These are phyloP conservation scores for Porodaedalea pini DNA, from an alignment of 1,284 basidiomycete genomes.

Conservation along the genomic window DNA sequence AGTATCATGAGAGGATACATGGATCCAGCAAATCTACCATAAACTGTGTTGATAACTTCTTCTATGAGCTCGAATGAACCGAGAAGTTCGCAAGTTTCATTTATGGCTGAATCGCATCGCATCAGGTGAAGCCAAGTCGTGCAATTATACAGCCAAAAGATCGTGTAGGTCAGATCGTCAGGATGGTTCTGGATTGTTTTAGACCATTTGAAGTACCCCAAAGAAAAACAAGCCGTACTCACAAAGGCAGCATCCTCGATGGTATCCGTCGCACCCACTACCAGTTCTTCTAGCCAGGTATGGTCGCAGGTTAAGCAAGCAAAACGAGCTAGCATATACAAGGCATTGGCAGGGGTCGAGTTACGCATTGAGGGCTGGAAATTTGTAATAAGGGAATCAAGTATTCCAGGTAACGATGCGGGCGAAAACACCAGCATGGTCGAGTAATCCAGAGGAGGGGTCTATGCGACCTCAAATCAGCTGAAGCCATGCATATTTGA, in stretches of 20 bases:
- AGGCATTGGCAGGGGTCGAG: slow-evolving; percentile 75
- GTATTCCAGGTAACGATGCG: slow-evolving; percentile 68
- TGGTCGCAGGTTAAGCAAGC: slow-evolving; percentile 83
- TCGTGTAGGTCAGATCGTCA: slow-evolving; percentile 81
- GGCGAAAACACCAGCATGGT: slow-evolving; percentile 92
- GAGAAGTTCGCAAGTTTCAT: slow-evolving; percentile 72
- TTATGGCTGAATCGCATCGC: slow-evolving; percentile 76
- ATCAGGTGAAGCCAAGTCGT: slow-evolving; percentile 88
- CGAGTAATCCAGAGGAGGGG: slow-evolving; percentile 66
- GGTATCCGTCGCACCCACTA: slow-evolving; percentile 85
- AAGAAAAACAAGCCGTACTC: slow-evolving; percentile 34
- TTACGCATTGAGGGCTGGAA: slow-evolving; percentile 65
- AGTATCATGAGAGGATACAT: neutral
- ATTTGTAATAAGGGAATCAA: slow-evolving; percentile 77
- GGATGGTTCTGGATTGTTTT: slow-evolving; percentile 55
- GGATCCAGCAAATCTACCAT: slow-evolving; percentile 51
- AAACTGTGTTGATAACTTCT: slow-evolving; percentile 92
- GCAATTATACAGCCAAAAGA: slow-evolving; percentile 95
- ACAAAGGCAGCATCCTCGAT: slow-evolving; percentile 93
- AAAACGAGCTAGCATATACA: slow-evolving; percentile 85
- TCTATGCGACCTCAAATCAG: slow-evolving; percentile 40
- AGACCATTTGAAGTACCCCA: slow-evolving; percentile 16
- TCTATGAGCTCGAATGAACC: slow-evolving; percentile 78
- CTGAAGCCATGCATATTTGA: slow-evolving; percentile 10
- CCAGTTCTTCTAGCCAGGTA: slow-evolving; percentile 87